Evolutionary conservation across 2,329 filamentous ascomycete genomes (phyloP).

Genomic region (Ceratocystis eucalypticola): DNA sequence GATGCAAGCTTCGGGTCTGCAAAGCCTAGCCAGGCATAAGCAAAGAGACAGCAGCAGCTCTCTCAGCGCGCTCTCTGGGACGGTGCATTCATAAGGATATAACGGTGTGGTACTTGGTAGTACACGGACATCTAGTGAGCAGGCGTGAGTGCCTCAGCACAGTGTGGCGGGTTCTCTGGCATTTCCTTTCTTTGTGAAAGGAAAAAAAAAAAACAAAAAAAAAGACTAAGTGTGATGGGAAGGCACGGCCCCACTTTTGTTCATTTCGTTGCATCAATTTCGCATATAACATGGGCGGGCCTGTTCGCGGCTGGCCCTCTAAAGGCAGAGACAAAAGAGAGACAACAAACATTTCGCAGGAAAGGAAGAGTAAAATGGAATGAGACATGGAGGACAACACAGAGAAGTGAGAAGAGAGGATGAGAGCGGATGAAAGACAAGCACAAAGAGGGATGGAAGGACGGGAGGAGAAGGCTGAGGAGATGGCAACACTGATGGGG

Average conservation of each 20-base stretch:
- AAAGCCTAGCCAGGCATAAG: too few relatives aligned
- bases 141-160: not conserved
- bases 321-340: constrained; percentile 1
- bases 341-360: not conserved
- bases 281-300: constrained; percentile 5
- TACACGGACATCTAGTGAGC: not conserved
- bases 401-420: not conserved
- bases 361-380: not conserved
- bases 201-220: too few relatives aligned
- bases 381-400: not conserved
- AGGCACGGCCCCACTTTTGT: not conserved
- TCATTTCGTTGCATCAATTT: constrained; percentile 6
- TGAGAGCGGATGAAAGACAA: not conserved
- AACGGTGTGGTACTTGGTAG: not conserved
- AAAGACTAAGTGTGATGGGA: not conserved
- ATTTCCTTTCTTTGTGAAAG: not conserved
- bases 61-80: too few relatives aligned
- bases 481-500: not conserved
- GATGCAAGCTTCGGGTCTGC: too few relatives aligned
- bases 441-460: not conserved
- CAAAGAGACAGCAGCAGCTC: not conserved
- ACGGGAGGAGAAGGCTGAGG: not conserved
- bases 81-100: not conserved
- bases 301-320: constrained; percentile 4
- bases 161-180: not conserved